Base-by-base conservation (phyloP, 768 basidiomycete species). In the Cystofilobasidium bisporidii region DNA sequence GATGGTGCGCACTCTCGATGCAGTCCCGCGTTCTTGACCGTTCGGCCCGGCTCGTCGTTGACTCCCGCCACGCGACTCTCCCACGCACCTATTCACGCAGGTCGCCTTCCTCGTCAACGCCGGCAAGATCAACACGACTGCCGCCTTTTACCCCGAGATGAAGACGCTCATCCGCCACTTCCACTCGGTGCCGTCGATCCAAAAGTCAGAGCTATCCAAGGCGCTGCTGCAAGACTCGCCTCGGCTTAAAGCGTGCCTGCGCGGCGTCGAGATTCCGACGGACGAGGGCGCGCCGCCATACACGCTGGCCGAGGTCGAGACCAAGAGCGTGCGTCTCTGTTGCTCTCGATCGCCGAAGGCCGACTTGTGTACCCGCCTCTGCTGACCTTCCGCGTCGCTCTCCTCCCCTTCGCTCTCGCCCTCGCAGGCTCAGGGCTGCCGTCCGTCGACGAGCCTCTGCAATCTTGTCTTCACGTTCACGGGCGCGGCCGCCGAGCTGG, bases 61-160 rank as follows among this genome's bases (percentile, higher is more conserved):
- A n/a, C n/a, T n/a, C n/a, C n/a, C n/a, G n/a, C n/a, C n/a, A n/a
- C n/a, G n/a, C n/a, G 83, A 0, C 77, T 76, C 77, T 18, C 87
- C 86, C 73, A 83, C 83, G 3, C 80, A 82, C 36, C 86, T 86
- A 75, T 86, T 87, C 77, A 83, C 17, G 26, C 57, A 86, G 82
- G 81, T 89, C 45, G 82, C 84, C 1, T 78, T 89, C 6, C 78
- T 88, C 32, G 84, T 87, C 26, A 89, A 89, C 72, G 84, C 88
- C n/a, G 87, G 87, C 33, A 79, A 87, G 64, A 83, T 89, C 71
- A 88, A 88, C 74, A 87, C 87, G 8, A 89, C 87, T 6, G 85
- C 88, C 82, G 87, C 87, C 69, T 90, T 66, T 48, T 66, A 66
- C 20, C 65, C 65, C 8, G 86, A 87, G 76, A 87, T 88, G 86